Evolutionary conservation across 2,329 filamentous ascomycete genomes (phyloP), one percentile per base, ranked within the genome.

Genomic region (Fusarium scirpi): DNA sequence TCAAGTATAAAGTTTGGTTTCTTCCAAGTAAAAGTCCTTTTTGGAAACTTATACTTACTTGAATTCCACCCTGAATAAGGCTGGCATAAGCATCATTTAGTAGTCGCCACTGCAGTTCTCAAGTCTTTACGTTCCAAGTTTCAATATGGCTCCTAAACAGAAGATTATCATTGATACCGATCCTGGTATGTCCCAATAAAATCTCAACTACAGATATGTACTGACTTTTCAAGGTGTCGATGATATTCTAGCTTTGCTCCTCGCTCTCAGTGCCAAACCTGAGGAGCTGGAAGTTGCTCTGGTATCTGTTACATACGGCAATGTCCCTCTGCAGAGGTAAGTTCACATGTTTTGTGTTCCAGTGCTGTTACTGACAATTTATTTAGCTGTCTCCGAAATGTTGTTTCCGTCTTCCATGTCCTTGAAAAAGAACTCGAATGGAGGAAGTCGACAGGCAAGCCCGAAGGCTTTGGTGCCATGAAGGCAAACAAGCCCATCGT

Each of bases 91-190:
- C 20, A 25, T 22, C 38, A 41, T 25, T 34, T 27, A 34, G n/a
- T 43, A 49, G 34, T 25, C 40, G 32, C 32, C 45, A 65, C 53
- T 59, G 40, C 13, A 38, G 32, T 46, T 45, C 34, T 38, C 29
- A 45, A 61, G n/a, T 25, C 25, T 22, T 58, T 41, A 13, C 13
- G 41, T 55, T n/a, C 20, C 45, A 46, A 58, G 20, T 22, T 34
- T 32, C 16, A 71, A 52, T n/a, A 71, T 93, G 91, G 85, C 88
- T 58, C 87, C 90, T 29, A 89, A 89, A 74, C 89, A 88, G 75
- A 90, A 91, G 76, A 91, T 99, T 73, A 98, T 99, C 76, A 96
- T 99, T 76, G 96, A 99, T 78, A 98, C 95, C 4, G 96, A 98
- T 79, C 95, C 95, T 72, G 83, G 94, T 93, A 85, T 72, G 79